These are phyloP conservation scores for Lipomyces mesembrius DNA, from an alignment of 805 yeast genomes.

Conservation along the genomic window DNA sequence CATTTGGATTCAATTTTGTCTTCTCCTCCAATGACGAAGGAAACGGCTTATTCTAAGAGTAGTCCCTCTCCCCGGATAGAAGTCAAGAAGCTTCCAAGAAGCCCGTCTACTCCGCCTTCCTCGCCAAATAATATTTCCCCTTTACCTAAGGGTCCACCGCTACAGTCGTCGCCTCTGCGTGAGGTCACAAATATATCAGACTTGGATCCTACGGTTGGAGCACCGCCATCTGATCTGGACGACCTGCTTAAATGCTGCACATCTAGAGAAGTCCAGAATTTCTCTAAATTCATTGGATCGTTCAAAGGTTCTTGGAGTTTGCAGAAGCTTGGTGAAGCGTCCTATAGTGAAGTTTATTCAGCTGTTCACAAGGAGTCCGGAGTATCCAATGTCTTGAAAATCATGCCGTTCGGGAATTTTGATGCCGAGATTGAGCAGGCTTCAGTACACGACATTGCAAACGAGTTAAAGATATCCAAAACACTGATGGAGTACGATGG, in stretches of 20 bases:
- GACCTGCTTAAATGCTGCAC: constrained; percentile 49
- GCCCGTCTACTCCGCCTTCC: not conserved
- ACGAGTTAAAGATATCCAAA: constrained; percentile 54
- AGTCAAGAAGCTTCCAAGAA: not conserved
- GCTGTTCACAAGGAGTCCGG: constrained; percentile 41
- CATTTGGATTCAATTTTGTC: constrained; percentile 5
- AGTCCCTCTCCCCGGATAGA: not conserved
- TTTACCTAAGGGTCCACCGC: not conserved
- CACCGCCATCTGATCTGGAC: constrained; percentile 41
- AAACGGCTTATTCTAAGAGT: not conserved
- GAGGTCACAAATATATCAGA: constrained; percentile 29
- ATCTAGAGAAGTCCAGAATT: constrained; percentile 45
- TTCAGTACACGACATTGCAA: constrained; percentile 50
- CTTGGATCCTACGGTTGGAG: not conserved
- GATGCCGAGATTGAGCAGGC: constrained; percentile 50
- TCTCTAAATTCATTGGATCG: constrained; percentile 43
- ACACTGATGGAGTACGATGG: constrained; percentile 51
- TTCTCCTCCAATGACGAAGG: not conserved
- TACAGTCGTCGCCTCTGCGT: constrained; percentile 28
- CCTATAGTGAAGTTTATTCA: constrained; percentile 53
- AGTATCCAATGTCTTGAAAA: constrained; percentile 50
- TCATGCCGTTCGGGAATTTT: constrained; percentile 57
- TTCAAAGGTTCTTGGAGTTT: constrained; percentile 41
- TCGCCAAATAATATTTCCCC: not conserved
- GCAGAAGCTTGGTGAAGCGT: constrained; percentile 54